Conservation (phyloP, 805 yeast species). For the Lachancea meyersii region DNA sequence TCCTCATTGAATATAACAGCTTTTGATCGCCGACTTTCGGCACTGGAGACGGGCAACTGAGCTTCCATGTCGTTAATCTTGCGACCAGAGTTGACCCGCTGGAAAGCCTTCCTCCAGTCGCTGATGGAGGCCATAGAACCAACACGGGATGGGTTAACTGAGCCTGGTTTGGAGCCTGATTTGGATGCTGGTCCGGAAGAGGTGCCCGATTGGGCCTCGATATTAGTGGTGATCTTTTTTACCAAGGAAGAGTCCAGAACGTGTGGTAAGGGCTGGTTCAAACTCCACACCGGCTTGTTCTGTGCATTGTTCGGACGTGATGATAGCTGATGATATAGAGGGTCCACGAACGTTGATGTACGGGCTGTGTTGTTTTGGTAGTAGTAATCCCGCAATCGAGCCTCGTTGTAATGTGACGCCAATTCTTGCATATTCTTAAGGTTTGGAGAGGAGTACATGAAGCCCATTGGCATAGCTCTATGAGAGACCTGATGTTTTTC, state of each 20-base stretch:
- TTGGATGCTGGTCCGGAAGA: slow-evolving; percentile 14
- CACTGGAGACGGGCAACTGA: slow-evolving; percentile 5
- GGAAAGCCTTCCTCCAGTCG: slow-evolving; percentile 14
- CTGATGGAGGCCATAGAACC: slow-evolving; percentile 16
- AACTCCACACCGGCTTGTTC: slow-evolving; percentile 18
- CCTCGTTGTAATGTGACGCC: slow-evolving; percentile 9
- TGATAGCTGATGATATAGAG: slow-evolving; percentile 15
- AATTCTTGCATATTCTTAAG: slow-evolving; percentile 10
- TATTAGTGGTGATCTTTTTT: slow-evolving; percentile 12
- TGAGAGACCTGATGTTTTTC: neutral
- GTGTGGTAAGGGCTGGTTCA: slow-evolving; percentile 19
- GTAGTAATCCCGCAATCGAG: slow-evolving; percentile 9
- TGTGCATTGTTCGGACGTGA: slow-evolving; percentile 8
- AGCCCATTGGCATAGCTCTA: slow-evolving; percentile 7
- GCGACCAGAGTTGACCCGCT: slow-evolving; percentile 11
- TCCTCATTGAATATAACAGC: neutral
- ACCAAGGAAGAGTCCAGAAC: slow-evolving; percentile 14
- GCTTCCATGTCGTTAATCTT: slow-evolving; percentile 16
- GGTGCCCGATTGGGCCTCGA: slow-evolving; percentile 13
- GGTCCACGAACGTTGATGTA: slow-evolving; percentile 10
- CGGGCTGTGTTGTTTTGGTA: neutral
- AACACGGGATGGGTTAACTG: slow-evolving; percentile 7
- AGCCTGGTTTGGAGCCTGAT: slow-evolving; percentile 11
- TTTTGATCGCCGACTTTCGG: neutral
- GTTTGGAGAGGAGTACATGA: slow-evolving; percentile 15